Conservation (phyloP, 1,284 basidiomycete species). For the Sanghuangporus baumii region DNA sequence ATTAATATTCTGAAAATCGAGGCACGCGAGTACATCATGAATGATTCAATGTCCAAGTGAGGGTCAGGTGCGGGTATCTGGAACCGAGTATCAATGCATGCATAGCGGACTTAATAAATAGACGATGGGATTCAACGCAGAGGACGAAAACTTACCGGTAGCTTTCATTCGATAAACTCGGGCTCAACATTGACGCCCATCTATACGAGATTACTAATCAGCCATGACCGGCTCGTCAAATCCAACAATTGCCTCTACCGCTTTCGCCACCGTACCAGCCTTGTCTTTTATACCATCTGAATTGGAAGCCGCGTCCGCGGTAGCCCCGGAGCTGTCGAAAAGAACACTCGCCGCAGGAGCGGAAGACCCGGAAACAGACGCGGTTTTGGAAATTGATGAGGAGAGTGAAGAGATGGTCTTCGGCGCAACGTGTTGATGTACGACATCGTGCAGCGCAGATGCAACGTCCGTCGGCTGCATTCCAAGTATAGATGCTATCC, state of each 20-base stretch:
- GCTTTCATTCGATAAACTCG: conserved; percentile 3
- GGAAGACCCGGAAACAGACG: conserved; percentile 28
- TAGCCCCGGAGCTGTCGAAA: conserved; percentile 23
- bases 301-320: conserved; percentile 24
- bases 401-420: conserved; percentile 48
- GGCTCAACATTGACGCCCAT: conserved; percentile 9
- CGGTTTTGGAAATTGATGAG: conserved; percentile 25
- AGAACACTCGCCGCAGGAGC: conserved; percentile 41
- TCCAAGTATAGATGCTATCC: conserved; percentile 54
- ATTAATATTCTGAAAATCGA: no score
- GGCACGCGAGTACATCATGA: no score
- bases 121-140: background rate
- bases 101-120: no score
- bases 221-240: conserved; percentile 6
- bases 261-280: conserved; percentile 12
- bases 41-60: no score
- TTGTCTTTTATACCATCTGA: conserved; percentile 24
- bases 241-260: conserved; percentile 15
- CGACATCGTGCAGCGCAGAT: conserved; percentile 51
- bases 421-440: conserved; percentile 50
- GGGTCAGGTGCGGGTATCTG: no score
- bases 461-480: conserved; percentile 56
- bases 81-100: no score
- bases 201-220: background rate
- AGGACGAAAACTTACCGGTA: background rate